phyloP scores from a whole-genome alignment of 1,139 yeast species.

The Suhomyces kunorum region DNA sequence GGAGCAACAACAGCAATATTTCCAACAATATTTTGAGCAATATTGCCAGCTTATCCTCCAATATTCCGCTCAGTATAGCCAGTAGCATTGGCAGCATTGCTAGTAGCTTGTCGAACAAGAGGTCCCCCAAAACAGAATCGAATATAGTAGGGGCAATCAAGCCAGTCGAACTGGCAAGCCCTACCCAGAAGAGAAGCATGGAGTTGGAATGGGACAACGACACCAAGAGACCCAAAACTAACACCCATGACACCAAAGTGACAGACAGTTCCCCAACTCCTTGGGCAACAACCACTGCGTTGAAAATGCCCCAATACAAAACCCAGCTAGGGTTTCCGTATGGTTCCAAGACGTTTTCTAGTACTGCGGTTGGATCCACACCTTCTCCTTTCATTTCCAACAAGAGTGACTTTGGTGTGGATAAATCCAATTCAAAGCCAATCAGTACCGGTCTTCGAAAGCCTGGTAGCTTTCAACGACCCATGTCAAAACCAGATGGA shows the following conservation, averaged over 20 bases:
- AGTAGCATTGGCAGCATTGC: not conserved
- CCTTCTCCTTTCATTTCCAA: constrained; percentile 42
- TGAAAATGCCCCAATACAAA: constrained; percentile 45
- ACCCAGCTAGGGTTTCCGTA: constrained; percentile 26
- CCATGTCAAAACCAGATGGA: constrained; percentile 15
- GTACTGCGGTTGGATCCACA: constrained; percentile 1
- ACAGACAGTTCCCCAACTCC: not conserved
- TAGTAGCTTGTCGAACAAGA: not conserved
- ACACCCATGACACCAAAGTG: not conserved
- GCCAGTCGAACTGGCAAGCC: not conserved
- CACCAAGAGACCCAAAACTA: not conserved
- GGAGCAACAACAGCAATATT: not conserved
- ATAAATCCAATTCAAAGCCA: constrained; percentile 9
- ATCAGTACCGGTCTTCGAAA: constrained; percentile 39
- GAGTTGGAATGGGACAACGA: not conserved
- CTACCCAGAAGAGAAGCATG: not conserved
- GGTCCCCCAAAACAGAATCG: not conserved
- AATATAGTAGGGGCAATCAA: no score
- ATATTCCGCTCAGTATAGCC: no score
- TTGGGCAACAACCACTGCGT: constrained; percentile 16
- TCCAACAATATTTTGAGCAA: no score
- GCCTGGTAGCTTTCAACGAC: constrained; percentile 46
- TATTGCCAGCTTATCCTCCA: no score
- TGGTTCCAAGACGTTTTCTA: constrained; percentile 6
- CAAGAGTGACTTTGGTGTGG: constrained; percentile 24